Evolutionary conservation across 225 moss, liverwort and hornwort species (phyloP).

Genomic region (Antitrichia curtipendula): DNA sequence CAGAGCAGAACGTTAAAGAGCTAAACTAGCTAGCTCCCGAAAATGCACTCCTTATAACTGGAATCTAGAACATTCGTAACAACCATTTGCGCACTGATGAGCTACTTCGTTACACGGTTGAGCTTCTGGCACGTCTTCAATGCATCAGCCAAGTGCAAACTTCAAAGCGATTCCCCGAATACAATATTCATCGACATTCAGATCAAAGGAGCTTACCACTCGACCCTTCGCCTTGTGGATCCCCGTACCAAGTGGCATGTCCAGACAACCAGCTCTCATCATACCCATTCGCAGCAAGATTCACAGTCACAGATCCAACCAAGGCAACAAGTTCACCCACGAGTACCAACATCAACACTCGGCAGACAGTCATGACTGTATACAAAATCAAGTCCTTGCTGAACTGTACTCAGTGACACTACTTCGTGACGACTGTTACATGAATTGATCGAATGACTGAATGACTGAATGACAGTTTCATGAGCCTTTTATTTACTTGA

Average conservation of each 20-base stretch:
- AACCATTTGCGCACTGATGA: not conserved
- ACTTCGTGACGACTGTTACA: not conserved
- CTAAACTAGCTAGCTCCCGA: not conserved
- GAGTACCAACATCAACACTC: not conserved
- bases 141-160: not conserved
- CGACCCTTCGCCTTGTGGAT: constrained; percentile 16
- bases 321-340: not conserved
- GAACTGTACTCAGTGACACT: not conserved
- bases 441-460: too few relatives aligned
- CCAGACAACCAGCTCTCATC: constrained; percentile 8
- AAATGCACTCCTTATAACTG: not conserved
- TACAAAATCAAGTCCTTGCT: not conserved
- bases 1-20: not conserved
- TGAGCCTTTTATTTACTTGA: not conserved
- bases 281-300: constrained; percentile 10
- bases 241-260: constrained; percentile 35
- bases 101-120: not conserved
- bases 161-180: not conserved
- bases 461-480: not conserved
- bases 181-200: too few relatives aligned
- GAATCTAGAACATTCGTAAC: not conserved
- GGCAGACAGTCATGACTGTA: not conserved
- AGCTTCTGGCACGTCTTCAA: not conserved
- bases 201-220: not conserved
- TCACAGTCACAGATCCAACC: not conserved